Conservation (phyloP, 1,139 yeast species). For the Magnusiomyces fungicola region DNA sequence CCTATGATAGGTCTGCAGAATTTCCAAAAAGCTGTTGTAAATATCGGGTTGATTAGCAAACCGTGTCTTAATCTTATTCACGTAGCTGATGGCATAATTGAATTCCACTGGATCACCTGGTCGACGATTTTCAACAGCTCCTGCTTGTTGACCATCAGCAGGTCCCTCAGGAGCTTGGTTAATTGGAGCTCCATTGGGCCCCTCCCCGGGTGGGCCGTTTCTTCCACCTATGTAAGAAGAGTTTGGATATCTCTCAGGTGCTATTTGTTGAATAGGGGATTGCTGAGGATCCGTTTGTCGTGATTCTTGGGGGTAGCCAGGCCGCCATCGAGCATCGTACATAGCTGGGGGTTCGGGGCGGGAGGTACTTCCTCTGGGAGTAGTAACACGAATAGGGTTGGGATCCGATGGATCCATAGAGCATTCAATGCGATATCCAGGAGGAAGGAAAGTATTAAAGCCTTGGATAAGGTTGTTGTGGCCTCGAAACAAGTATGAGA, state of each 20-base stretch:
- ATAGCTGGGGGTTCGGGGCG: constrained; percentile 37
- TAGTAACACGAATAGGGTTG: constrained; percentile 86
- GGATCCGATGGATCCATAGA: constrained; percentile 86
- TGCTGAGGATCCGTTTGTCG: constrained; percentile 12
- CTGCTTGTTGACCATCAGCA: constrained; percentile 21
- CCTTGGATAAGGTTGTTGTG: constrained; percentile 94
- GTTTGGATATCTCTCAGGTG: constrained; percentile 12
- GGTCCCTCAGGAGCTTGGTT: constrained; percentile 38
- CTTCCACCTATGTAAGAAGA: neutral
- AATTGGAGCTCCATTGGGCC: constrained; percentile 20
- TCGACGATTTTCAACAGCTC: constrained; percentile 20
- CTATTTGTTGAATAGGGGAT: constrained; percentile 11
- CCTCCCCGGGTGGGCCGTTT: neutral
- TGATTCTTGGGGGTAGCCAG: constrained; percentile 4
- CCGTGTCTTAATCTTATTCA: constrained; percentile 89
- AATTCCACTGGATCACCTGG: constrained; percentile 85
- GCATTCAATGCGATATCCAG: constrained; percentile 92
- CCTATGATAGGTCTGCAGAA: constrained; percentile 89
- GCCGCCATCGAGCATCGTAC: constrained; percentile 17
- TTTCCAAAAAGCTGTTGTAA: constrained; percentile 89
- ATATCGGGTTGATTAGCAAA: constrained; percentile 93
- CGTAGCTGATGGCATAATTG: constrained; percentile 94
- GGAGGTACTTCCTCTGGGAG: constrained; percentile 86
- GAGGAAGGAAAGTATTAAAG: constrained; percentile 93
- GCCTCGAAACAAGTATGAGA: constrained; percentile 81